Evolutionary conservation across 257 asterid genomes (phyloP), one percentile per base, ranked within the genome.

Genomic region (Galeopsis tetrahit): DNA sequence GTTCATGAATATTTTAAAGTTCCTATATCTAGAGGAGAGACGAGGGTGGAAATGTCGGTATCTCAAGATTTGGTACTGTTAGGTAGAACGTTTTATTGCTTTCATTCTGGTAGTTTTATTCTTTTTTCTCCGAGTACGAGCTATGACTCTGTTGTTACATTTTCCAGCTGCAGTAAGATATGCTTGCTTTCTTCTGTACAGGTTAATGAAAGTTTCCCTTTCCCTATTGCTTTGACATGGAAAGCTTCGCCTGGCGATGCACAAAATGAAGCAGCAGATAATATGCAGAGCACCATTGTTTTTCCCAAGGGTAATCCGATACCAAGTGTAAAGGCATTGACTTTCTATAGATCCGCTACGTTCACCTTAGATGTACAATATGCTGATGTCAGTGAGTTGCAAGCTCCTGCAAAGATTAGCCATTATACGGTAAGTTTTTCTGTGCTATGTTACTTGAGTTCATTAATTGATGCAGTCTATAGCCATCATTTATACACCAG

Each of bases 241-340:
- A 90, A 87, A 78, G 88, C 81, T 51, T 17, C 91, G 70, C 80
- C 90, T 9, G 71, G 92, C 5, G 98, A 90, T 59, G 2, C 85
- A 2, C 96, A 86, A 70, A 86, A 82, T 66, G 97, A 89, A 60
- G 84, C 72, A 43, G 71, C 28, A 7, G 98, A 90, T 70, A 82
- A 82, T 68, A 85, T 81, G 66, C 97, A 93, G 79, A 90, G 86
- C 79, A 85, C 94, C 2, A 69, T 90, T 43, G 96, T 93, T 36
- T 93, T 93, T 69, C 93, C 96, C 4, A 93, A 93, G 82, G 97
- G 97, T 31, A 93, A 93, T 76, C 87, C 95, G 0, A 84, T 90
- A 62, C 97, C 98, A 56, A 93, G 98, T 74, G 82, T 89, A 80
- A 93, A 93, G 86, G 97, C 96, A 14, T 80, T 90, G 82, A 93